Percentiles rank a stretch among this genome's conserved stretches.
Evolutionary conservation across 306 rosid genomes (phyloP).

Genomic region (Quercus ilex): DNA sequence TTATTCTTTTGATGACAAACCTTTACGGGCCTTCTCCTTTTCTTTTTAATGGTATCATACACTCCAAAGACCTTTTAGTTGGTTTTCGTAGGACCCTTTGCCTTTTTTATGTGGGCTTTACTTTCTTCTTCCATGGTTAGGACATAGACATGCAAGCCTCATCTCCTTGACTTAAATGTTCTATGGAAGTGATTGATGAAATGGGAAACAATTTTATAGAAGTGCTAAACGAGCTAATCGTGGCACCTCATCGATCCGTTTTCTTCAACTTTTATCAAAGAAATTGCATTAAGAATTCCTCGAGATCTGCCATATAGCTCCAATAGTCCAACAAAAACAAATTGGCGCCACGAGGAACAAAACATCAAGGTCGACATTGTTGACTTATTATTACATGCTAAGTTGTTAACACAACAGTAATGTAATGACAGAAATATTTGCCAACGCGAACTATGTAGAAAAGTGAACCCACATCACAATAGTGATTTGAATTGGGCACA

Average conservation of each 20-base stretch:
- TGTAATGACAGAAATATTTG: background rate
- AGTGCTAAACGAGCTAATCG: too few relatives aligned
- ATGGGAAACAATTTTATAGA: too few relatives aligned
- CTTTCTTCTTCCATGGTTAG: background rate
- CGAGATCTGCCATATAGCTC: background rate
- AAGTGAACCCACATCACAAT: background rate
- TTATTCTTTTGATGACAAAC: slow-evolving; percentile 7
- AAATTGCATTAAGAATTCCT: background rate
- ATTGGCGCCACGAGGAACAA: background rate
- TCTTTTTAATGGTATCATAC: background rate
- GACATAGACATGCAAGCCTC: background rate
- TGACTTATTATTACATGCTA: background rate
- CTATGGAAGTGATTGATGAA: too few relatives aligned
- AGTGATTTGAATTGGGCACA: slow-evolving; percentile 13
- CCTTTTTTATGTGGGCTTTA: background rate
- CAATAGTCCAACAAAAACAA: background rate
- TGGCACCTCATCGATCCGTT: too few relatives aligned
- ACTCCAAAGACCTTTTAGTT: background rate
- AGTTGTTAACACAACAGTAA: background rate
- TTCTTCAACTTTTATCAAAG: too few relatives aligned
- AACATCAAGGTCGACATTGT: background rate
- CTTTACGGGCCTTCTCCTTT: slow-evolving; percentile 6
- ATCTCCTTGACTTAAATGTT: background rate
- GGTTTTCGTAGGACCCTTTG: background rate
- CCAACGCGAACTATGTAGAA: background rate